These are phyloP conservation scores for Kwoniella dendrophila DNA, from an alignment of 768 basidiomycete genomes.

Conservation along the genomic window DNA sequence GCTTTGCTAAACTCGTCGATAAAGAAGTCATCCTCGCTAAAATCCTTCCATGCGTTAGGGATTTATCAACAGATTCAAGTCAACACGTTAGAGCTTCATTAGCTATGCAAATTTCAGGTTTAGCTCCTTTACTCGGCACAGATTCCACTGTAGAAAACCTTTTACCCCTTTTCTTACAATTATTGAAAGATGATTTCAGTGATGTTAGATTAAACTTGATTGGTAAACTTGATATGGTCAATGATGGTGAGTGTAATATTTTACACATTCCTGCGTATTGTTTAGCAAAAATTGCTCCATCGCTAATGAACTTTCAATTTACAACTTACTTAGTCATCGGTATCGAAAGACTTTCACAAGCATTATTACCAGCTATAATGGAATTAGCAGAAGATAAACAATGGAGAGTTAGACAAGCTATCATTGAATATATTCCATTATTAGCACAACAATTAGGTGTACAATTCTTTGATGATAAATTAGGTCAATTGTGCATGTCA, in stretches of 20 bases:
- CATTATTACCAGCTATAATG: constrained; percentile 93
- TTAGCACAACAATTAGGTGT: constrained; percentile 97
- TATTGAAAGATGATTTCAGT: constrained; percentile 97
- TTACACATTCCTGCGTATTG: background rate
- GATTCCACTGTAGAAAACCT: constrained; percentile 94
- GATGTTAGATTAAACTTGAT: constrained; percentile 97
- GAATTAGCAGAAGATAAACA: constrained; percentile 99
- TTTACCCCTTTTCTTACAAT: constrained; percentile 91
- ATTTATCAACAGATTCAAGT: constrained; percentile 86
- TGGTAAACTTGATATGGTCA: constrained; percentile 95
- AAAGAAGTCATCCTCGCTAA: constrained; percentile 90
- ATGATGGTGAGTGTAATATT: constrained; percentile 66
- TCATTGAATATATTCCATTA: constrained; percentile 98
- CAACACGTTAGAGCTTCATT: constrained; percentile 97
- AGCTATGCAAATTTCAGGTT: constrained; percentile 91
- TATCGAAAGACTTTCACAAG: constrained; percentile 89
- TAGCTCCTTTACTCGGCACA: constrained; percentile 89
- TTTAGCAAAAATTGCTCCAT: background rate
- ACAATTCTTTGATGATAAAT: constrained; percentile 95
- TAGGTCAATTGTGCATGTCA: constrained; percentile 95
- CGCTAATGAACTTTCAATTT: constrained; percentile 10
- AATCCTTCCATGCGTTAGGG: constrained; percentile 91
- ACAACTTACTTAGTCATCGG: constrained; percentile 75
- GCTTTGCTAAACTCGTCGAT: constrained; percentile 90
- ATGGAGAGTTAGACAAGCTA: constrained; percentile 98